A percentile compares a stretch with the other conserved stretches of the same genome.
phyloP scores from a whole-genome alignment of 306 rosid genomes.

The Ziziphus jujuba region DNA sequence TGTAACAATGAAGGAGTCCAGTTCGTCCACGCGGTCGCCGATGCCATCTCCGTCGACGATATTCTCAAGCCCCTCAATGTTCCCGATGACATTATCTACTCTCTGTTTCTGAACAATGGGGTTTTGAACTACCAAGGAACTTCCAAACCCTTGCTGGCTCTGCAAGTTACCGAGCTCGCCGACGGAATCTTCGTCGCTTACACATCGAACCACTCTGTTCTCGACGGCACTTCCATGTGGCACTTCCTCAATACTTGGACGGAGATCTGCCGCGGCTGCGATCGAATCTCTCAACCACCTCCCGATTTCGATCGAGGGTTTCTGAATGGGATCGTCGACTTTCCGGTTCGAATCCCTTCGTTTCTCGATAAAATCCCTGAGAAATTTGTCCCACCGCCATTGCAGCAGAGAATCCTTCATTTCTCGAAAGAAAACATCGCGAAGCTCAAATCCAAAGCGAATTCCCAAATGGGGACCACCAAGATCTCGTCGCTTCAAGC shows the following conservation, averaged over 20 bases:
- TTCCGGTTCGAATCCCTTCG: neutral
- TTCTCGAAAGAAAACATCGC: neutral
- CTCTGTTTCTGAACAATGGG: constrained; percentile 20
- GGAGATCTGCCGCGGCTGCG: constrained; percentile 11
- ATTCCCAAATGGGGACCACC: neutral
- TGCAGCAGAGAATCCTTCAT: neutral
- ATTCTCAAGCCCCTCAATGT: constrained; percentile 22
- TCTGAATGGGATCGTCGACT: neutral
- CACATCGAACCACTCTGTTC: constrained; percentile 10
- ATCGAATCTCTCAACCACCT: neutral
- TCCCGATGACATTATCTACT: constrained; percentile 16
- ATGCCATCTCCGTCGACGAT: neutral
- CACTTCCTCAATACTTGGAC: constrained; percentile 36
- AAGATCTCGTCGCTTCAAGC: constrained; percentile 2
- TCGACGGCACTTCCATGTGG: constrained; percentile 33
- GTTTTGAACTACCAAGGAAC: constrained; percentile 4
- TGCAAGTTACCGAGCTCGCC: constrained; percentile 35
- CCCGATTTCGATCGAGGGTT: constrained; percentile 14
- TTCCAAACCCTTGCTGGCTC: constrained; percentile 7
- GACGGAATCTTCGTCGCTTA: constrained; percentile 37
- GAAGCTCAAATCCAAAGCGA: neutral
- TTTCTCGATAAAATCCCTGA: neutral
- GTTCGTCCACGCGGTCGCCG: constrained; percentile 29
- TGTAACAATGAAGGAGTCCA: constrained; percentile 29
- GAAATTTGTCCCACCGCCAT: neutral